phyloP scores from a whole-genome alignment of 257 asterid genomes.

The Petunia secreta region DNA sequence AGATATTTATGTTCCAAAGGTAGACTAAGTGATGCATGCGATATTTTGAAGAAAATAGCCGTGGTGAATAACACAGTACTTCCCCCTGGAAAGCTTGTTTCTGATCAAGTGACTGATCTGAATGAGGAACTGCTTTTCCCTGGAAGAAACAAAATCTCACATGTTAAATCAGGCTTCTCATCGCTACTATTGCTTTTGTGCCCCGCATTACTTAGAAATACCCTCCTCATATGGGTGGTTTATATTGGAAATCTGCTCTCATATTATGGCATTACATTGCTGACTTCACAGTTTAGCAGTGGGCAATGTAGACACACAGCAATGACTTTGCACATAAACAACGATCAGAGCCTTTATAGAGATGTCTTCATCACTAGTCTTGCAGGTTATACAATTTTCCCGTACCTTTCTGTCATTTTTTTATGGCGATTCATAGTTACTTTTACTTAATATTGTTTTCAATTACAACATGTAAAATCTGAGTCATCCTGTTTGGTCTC shows the following conservation, averaged over 20 bases:
- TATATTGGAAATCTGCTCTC: conserved; percentile 65
- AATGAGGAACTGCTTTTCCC: conserved; percentile 42
- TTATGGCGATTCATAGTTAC: too few relatives aligned
- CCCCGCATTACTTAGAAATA: conserved; percentile 45
- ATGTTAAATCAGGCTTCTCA: conserved; percentile 42
- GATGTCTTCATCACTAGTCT: conserved; percentile 69
- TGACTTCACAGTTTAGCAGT: conserved; percentile 75
- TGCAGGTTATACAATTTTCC: conserved; percentile 55
- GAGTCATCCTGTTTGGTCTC: conserved; percentile 24
- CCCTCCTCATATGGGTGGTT: conserved; percentile 64
- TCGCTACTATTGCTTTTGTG: conserved; percentile 51
- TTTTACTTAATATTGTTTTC: too few relatives aligned
- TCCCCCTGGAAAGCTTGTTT: conserved; percentile 60
- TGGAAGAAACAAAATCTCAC: conserved; percentile 17
- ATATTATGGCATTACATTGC: conserved; percentile 73
- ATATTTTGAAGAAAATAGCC: conserved; percentile 56
- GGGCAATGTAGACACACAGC: conserved; percentile 50
- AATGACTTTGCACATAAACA: conserved; percentile 27
- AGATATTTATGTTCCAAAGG: conserved; percentile 61
- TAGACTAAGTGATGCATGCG: conserved; percentile 49
- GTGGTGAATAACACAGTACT: conserved; percentile 48
- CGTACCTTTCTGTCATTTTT: too few relatives aligned
- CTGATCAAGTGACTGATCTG: conserved; percentile 36
- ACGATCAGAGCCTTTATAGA: conserved; percentile 50
- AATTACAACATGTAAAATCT: too few relatives aligned